Evolutionary conservation across 345 rosid genomes (phyloP), one percentile per base, ranked within the genome.

Genomic region (Citropsis articulata): DNA sequence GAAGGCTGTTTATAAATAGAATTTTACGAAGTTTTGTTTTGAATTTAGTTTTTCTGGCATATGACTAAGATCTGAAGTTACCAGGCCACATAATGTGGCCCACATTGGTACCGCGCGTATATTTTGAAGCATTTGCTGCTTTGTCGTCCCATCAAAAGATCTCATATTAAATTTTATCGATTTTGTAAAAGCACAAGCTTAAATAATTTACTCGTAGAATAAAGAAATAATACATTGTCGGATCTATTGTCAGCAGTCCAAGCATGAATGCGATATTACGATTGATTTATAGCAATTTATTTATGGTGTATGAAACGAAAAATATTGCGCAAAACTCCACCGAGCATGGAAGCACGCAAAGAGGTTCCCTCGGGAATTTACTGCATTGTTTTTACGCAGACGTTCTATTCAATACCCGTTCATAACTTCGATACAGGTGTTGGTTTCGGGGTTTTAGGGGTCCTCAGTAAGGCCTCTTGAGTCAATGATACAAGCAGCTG

Each of bases 381-480:
- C 4, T 6, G 76, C 36, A 9, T 28, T 14, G 50, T 57, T 42
- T 2, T 42, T 40, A 24, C 13, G 2, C n/a, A 6, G 42, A 18
- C 53, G 2, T 75, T 12, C 25, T 28, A 9, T 13, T 12, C 21
- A 66, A 59, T 19, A 5, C 79, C 30, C 4, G 36, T 77, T 94
- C 89, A 96, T 30, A 96, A 88, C 89, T 91, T 96, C 9, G 99
- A 91, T 31, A 78, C 63, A 38, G 84, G 27, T 1, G 87, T 53
- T 6, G 86, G 84, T 33, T 76, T 80, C 6, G 85, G 88, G 71
- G 77, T 27, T 69, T 78, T 81, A 72, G 82, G 86, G 78, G 77
- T 83, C 85, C 97, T 87, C 66, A 91, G 79, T 60, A 94, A 85
- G n/a, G 93, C 95, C 83, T 96, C 98, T 86, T 96, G 99, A 55